Evolutionary conservation across 495 filamentous ascomycete genomes (phyloP).

Genomic region (Talaromyces stipitatus): DNA sequence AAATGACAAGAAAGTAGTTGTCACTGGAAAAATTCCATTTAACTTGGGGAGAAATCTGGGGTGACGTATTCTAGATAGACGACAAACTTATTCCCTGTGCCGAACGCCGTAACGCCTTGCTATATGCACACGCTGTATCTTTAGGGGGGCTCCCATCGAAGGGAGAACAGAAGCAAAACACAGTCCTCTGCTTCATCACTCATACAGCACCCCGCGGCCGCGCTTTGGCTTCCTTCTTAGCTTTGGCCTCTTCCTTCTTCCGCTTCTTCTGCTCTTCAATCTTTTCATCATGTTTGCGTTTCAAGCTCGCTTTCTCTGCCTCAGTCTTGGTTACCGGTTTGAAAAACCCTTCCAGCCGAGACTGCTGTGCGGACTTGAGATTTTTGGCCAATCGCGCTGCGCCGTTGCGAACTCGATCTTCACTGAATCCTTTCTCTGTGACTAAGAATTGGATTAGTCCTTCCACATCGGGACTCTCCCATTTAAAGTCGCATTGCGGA

Average conservation of each 20-base stretch:
- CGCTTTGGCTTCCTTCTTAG: constrained; percentile 81
- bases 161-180: neutral
- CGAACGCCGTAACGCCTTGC: neutral
- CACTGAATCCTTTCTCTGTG: constrained; percentile 90
- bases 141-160: neutral
- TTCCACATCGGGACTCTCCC: constrained; percentile 87
- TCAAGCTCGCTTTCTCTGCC: constrained; percentile 70
- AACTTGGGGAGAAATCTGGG: neutral
- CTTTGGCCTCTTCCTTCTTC: constrained; percentile 76
- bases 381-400: constrained; percentile 76
- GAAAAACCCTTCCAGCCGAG: constrained; percentile 95
- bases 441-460: constrained; percentile 84
- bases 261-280: constrained; percentile 86
- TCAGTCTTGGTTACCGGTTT: constrained; percentile 85
- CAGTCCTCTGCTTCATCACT: neutral
- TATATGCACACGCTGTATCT: neutral
- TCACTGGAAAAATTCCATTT: neutral
- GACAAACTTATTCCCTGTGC: neutral
- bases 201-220: constrained; percentile 70
- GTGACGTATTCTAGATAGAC: neutral
- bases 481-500: constrained; percentile 91
- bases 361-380: constrained; percentile 80
- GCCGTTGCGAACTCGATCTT: constrained; percentile 77
- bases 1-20: neutral
- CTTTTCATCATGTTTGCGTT: constrained; percentile 91